Evolutionary conservation across 2,329 filamentous ascomycete genomes (phyloP), one percentile per base, ranked within the genome.

Genomic region (Diaporthe batatas): DNA sequence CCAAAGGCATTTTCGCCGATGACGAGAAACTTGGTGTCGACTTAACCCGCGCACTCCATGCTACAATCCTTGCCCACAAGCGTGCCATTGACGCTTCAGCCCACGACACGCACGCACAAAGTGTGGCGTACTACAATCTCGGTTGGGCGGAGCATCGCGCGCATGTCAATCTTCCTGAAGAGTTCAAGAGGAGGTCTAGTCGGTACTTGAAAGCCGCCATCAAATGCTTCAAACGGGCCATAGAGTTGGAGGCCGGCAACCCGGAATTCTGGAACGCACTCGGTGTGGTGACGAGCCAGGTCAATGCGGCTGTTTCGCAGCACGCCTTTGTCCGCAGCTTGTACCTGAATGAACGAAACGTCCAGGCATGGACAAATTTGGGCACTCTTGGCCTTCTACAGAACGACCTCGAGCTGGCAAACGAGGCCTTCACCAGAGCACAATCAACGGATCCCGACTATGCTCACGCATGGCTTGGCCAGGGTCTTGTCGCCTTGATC

Each of bases 241-340:
- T 99, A 76, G 96, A 98, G 82, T 87, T 98, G 1, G 97, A 99
- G 82, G 93, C 95, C 8, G 94, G 95, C 68, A 99, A 98, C 79
- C 86, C 94, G 0, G 96, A 98, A 77, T 98, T 98, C 81, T 99
- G 96, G 96, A 98, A 98, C 79, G 92, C 96, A 0, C 87, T 99
- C 3, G 96, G 96, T 65, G 94, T 98, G 4, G 94, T 94, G 34
- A 98, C 96, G 2, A 95, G 94, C 75, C 90, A 91, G 58, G 88
- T 98, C 76, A 98, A 94, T 79, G 93, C 95, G 0, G 91, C 92
- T 72, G 94, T 99, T 2, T 91, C 96, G 0, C 96, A 99, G 81
- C 97, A 99, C 81, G 91, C 96, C 0, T 96, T 99, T 77, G 93
- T 98, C 16, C 89, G 97, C 77, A 98, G 95, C 76, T 82, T 99